Percentiles rank a stretch among this genome's conserved stretches.
These are phyloP conservation scores for Talaromyces islandicus DNA, from an alignment of 2,329 filamentous ascomycete species.

Conservation along the genomic window DNA sequence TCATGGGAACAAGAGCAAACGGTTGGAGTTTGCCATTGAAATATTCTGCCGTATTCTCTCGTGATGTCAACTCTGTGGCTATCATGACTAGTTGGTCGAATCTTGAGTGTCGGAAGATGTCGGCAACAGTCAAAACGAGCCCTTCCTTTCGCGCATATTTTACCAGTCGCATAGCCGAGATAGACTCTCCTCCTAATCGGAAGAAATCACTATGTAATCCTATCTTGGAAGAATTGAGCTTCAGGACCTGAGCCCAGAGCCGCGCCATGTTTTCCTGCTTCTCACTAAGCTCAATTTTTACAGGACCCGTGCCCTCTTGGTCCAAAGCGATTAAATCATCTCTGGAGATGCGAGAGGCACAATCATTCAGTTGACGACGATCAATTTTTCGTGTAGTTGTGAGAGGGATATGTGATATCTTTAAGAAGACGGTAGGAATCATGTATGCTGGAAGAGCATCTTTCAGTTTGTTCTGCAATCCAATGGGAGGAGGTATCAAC, in stretches of 20 bases:
- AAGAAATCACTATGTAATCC: slow-evolving; percentile 28
- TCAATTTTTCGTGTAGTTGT: slow-evolving; percentile 4
- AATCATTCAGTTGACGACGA: not conserved
- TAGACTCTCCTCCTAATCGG: slow-evolving; percentile 19
- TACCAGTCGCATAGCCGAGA: slow-evolving; percentile 17
- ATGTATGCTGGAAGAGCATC: slow-evolving; percentile 10
- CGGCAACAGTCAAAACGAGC: not conserved
- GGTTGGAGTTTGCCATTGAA: not conserved
- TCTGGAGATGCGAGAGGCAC: not conserved
- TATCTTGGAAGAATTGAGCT: too few relatives aligned
- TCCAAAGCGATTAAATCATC: too few relatives aligned
- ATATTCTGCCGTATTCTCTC: too few relatives aligned
- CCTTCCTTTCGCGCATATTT: not conserved
- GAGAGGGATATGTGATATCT: not conserved
- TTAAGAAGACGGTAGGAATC: slow-evolving; percentile 1
- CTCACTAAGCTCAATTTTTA: too few relatives aligned
- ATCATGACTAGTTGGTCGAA: not conserved
- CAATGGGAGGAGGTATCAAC: not conserved
- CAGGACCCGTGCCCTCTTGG: too few relatives aligned
- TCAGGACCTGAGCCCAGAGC: too few relatives aligned
- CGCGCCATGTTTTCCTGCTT: slow-evolving; percentile 9
- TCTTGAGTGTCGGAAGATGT: not conserved
- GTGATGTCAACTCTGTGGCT: too few relatives aligned
- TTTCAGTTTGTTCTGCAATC: not conserved
- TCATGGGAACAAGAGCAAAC: not conserved